A percentile compares a stretch with the other conserved stretches of the same genome.
phyloP scores from a whole-genome alignment of 2,329 filamentous ascomycete species.

The Cladosporium oxysporum region DNA sequence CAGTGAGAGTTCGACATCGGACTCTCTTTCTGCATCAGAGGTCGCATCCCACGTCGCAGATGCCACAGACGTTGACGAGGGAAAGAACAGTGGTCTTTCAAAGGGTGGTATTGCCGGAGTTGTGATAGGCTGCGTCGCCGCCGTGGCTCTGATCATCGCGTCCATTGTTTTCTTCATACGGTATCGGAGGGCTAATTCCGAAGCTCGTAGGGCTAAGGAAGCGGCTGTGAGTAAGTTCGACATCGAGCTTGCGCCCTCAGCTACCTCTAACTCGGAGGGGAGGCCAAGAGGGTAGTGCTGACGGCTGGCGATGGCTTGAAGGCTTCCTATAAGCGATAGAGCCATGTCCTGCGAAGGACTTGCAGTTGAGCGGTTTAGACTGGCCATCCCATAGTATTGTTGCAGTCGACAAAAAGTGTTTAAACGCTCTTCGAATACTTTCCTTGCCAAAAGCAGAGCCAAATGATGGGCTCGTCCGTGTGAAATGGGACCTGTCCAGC shows the following conservation, averaged over 20 bases:
- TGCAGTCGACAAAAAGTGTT: not conserved
- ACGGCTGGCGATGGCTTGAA: not conserved
- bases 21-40: conserved; percentile 10
- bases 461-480: too few relatives aligned
- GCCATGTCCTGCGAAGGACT: not conserved
- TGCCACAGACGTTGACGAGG: conserved; percentile 2
- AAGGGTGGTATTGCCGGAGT: conserved; percentile 48
- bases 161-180: conserved; percentile 25
- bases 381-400: not conserved
- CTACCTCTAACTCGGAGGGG: not conserved
- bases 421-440: too few relatives aligned
- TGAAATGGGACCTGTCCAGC: too few relatives aligned
- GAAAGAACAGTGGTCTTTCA: conserved; percentile 35
- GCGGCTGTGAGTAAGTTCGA: conserved; percentile 14
- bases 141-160: conserved; percentile 27
- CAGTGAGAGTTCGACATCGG: conserved; percentile 20
- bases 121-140: conserved; percentile 35
- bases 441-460: too few relatives aligned
- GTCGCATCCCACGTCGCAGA: conserved; percentile 6
- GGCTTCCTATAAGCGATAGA: not conserved
- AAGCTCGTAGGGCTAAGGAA: conserved; percentile 15
- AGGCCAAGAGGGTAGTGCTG: not conserved
- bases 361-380: not conserved
- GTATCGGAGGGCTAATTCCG: conserved; percentile 19
- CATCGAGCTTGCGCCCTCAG: conserved; percentile 12